Evolutionary conservation across 108 stramenopile species (phyloP), one percentile per base, ranked within the genome.

Genomic region (Skeletonema costatum): DNA sequence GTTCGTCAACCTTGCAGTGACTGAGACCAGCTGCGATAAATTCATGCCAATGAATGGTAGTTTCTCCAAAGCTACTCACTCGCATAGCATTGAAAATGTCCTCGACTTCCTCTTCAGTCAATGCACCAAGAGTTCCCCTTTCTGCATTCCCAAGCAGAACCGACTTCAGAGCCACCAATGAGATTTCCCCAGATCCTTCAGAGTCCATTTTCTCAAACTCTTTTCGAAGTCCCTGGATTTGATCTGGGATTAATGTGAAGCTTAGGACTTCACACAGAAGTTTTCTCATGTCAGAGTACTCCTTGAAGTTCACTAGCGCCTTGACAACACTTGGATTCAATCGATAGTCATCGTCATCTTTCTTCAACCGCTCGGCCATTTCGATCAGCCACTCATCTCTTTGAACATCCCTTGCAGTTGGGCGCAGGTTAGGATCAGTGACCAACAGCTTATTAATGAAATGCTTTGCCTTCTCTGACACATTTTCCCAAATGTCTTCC

Each of bases 11-110:
- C 59, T 89, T 77, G 51, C 89, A 89, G 73, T 92, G 90, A 19
- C 87, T 89, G 12, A 95, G 78, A n/a, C 90, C 90, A 64, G 91
- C 92, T 6, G 94, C 89, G 33, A 95, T 90, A 61, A 95, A 95
- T 59, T 95, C 91, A 68, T 93, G 94, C 89, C 90, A 95, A 21
- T 87, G 88, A 82, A 95, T 92, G 17, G 85, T 90, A 39, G 84
- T 71, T 67, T 89, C 86, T 29, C 66, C 79, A 61, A 11, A 41
- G 39, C 88, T 88, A 30, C 83, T 64, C 0, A 90, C 73, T 12
- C 85, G 72, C 76, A 95, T 77, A 0, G 90, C 84, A 64, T 95
- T 77, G 69, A 95, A 95, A 58, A 95, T 83, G 64, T 82, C 80
- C 56, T 88, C 88, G 17, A 93, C 86, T 61, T 95, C 90, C 38